Conservation (phyloP, 169 alveolate genomes). For the Cystoisospora suis region DNA sequence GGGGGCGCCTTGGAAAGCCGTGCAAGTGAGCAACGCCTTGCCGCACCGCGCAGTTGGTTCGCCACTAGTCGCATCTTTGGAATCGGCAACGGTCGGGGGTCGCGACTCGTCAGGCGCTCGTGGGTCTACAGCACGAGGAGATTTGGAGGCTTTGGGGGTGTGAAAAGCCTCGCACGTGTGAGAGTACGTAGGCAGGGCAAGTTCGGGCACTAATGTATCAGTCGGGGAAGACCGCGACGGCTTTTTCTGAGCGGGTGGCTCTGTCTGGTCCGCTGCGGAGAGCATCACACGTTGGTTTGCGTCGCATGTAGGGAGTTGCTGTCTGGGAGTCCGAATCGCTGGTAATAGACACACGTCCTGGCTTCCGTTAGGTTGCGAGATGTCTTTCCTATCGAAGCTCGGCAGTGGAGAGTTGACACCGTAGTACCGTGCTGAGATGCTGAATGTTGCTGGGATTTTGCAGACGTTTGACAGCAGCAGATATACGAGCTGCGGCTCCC, state of each 20-base stretch:
- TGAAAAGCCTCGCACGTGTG: neutral
- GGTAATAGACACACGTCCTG: too few relatives aligned
- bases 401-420: too few relatives aligned
- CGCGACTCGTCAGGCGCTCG: neutral
- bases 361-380: too few relatives aligned
- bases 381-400: too few relatives aligned
- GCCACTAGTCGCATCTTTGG: neutral
- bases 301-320: neutral
- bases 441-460: neutral
- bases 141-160: neutral
- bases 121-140: neutral
- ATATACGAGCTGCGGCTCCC: neutral
- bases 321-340: neutral
- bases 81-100: neutral
- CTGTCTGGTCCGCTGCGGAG: too few relatives aligned
- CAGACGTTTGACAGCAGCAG: slow-evolving; percentile 25
- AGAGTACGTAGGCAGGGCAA: too few relatives aligned
- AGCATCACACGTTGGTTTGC: neutral
- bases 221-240: too few relatives aligned
- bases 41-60: neutral
- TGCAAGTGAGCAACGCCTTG: neutral
- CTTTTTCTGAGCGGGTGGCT: neutral
- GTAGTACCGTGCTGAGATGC: neutral
- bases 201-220: too few relatives aligned
- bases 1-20: neutral